Conservation (phyloP, 2,329 filamentous ascomycete genomes). For the Macrophomina tecta region DNA sequence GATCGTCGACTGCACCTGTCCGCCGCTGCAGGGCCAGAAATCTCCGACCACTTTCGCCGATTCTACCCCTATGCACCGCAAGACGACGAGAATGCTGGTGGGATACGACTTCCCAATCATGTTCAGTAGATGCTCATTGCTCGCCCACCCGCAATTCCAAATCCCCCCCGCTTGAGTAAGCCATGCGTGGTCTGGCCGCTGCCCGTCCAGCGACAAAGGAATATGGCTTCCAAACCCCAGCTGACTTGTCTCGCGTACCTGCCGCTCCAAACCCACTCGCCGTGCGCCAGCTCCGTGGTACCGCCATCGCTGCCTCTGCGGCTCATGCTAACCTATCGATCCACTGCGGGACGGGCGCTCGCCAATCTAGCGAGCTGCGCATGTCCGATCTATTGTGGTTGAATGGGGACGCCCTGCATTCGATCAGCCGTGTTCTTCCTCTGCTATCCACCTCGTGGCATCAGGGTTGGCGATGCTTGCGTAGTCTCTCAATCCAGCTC, state of each 20-base stretch:
- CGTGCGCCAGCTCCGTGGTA: neutral
- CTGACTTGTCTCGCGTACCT: conserved; percentile 26
- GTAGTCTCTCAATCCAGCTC: neutral
- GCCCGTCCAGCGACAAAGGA: conserved; percentile 19
- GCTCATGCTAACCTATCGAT: conserved; percentile 23
- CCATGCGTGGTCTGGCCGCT: conserved; percentile 14
- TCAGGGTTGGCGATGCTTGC: neutral
- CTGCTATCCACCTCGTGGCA: neutral
- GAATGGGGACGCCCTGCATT: conserved; percentile 5
- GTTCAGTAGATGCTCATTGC: neutral
- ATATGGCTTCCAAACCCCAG: conserved; percentile 5
- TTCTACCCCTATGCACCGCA: conserved; percentile 3
- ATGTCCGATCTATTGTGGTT: conserved; percentile 14
- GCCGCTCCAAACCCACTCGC: conserved; percentile 5
- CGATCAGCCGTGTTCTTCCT: conserved; percentile 5
- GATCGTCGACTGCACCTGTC: conserved; percentile 1
- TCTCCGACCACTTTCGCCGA: conserved; percentile 22
- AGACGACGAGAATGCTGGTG: conserved; percentile 6
- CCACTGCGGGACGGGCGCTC: conserved; percentile 19
- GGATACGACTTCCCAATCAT: neutral
- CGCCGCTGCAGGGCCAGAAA: neutral
- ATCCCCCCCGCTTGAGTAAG: neutral
- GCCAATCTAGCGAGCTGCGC: conserved; percentile 23
- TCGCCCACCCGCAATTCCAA: conserved; percentile 10
- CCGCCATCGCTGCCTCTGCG: conserved; percentile 8